Base-by-base conservation (phyloP, 768 basidiomycete species). In the Russula brevipes region DNA sequence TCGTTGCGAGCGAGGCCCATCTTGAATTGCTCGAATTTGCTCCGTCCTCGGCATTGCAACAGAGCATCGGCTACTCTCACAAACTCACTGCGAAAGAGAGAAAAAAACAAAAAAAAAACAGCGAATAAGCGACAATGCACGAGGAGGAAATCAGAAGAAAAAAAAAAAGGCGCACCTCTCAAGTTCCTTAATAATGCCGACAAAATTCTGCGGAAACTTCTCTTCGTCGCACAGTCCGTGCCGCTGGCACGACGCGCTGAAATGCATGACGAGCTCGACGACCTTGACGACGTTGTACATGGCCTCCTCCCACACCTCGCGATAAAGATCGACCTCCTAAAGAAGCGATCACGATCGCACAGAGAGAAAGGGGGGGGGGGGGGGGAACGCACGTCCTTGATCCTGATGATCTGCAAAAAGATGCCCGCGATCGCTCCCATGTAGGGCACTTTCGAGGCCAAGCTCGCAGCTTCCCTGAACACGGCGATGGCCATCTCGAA, bases 321-420 rank as follows among this genome's bases (percentile, higher is more conserved):
- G 63, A 39, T 64, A 64, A 3, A 64, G 38, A 36, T 63, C 55
- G 19, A 67, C 51, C 38, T 67, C 66, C 66, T 67, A 52, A 39
- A 11, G 36, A 39, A 39, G 4, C 19, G 1, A 35, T 8, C 0
- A 11, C 24, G 24, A 24, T 24, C n/a, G 9, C 4, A 30, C 10
- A 35, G 17, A 45, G 3, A 53, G 30, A 51, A 5, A 19, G 30
- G 3, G 6, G n/a, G n/a, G n/a, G n/a, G n/a, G n/a, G n/a, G n/a
- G n/a, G n/a, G n/a, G n/a, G n/a, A n/a, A 36, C 66, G 54, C n/a
- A 65, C 63, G n/a, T 30, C 51, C 19, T 58, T 67, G 49, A 67
- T 65, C 52, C 5, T 54, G 49, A 60, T 33, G 10, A 60, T 65
- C 30, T 62, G 50, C n/a, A 53, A 4, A 6, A 61, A 30, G 36